Evolutionary conservation across 345 rosid species (phyloP), one percentile per base, ranked within the genome.

Genomic region (Citrus cavaleriei): DNA sequence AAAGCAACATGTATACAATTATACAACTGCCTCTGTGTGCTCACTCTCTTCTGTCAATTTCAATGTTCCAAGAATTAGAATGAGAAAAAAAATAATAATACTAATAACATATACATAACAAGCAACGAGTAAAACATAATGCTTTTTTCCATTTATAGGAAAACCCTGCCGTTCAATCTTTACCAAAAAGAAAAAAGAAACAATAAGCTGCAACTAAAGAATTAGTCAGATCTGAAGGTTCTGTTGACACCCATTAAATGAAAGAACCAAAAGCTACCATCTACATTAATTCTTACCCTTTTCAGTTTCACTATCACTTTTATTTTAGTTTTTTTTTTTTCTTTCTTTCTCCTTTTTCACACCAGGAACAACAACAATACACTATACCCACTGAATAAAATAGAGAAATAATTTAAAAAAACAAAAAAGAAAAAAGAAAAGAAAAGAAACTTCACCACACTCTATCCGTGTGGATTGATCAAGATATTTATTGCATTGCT

Each of bases 1-100:
- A 87, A 89, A 89, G 95, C 91, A 94, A 78, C 60, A 72, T 46
- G 91, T 87, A 92, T 86, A 88, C 67, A 38, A 63, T 81, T 82
- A 88, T 92, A 90, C 92, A 83, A 88, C 78, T 85, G 88, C 91
- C 88, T 85, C 91, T 91, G 94, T 87, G 97, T 94, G 98, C 98
- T 92, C 98, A 92, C 98, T 94, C 98, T 94, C 98, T 94, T 94
- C 98, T 94, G 98, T 94, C 98, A 94, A 87, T 84, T 92, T 92
- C 92, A 37, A 76, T 83, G 85, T 81, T 82, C 85, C 89, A 73
- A 40, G 63, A 46, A 73, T 72, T n/a, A 46, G 28, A 18, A 10
- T 5, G 32, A 51, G 35, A 1, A 80, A 74, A 74, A 28, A 46
- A 4, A 19, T 28, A 35, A 46, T 13, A 35, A 46, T 46, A 13